These are phyloP conservation scores for Mortierella sp. DNA, from an alignment of 371 early-diverging fungal species.

Conservation along the genomic window DNA sequence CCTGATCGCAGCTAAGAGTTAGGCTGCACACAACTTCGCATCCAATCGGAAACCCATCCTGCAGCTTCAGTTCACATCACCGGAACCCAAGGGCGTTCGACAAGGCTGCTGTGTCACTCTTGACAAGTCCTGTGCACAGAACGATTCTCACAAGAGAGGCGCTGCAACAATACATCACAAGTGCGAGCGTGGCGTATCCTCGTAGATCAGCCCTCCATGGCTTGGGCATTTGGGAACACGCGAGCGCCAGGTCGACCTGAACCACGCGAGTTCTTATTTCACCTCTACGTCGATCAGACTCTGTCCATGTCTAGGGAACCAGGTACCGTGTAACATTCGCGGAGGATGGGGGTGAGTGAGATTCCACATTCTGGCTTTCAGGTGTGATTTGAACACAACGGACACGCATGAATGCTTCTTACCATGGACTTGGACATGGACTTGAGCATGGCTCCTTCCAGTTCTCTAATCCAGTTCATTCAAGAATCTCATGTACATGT, in stretches of 20 bases:
- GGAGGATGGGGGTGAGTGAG: no score
- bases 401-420: background rate
- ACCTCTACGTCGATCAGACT: no score
- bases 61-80: no score
- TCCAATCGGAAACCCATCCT: constrained; percentile 2
- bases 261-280: no score
- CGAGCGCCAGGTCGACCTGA: no score
- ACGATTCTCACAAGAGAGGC: no score
- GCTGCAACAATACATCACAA: background rate
- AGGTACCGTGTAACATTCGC: no score
- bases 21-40: background rate
- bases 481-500: no score
- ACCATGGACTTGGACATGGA: background rate
- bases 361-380: constrained; percentile 1
- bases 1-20: background rate
- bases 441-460: background rate
- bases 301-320: no score
- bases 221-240: no score
- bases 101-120: background rate
- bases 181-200: background rate
- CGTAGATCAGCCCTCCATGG: background rate
- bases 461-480: no score
- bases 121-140: background rate
- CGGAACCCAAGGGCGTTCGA: no score
- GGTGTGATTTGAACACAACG: constrained; percentile 1